Evolutionary conservation across 805 yeast genomes (phyloP).

Genomic region (Candida dajiaensis): DNA sequence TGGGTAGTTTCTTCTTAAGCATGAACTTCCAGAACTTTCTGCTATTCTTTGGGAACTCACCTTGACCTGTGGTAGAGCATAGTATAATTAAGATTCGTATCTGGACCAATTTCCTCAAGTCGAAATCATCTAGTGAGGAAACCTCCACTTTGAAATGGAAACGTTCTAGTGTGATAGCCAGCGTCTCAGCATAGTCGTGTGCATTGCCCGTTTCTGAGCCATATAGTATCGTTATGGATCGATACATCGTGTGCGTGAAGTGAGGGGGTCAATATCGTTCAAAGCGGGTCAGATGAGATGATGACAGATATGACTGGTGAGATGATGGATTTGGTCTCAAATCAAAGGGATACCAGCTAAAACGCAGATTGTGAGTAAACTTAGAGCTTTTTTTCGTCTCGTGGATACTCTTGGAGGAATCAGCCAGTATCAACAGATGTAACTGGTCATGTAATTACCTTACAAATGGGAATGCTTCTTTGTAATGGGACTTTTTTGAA

Average conservation of each 20-base stretch:
- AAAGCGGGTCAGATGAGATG: background rate
- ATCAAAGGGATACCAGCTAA: background rate
- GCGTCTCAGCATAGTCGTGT: slow-evolving; percentile 70
- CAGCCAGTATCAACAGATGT: too few relatives aligned
- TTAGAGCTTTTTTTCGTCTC: too few relatives aligned
- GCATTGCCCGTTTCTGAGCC: slow-evolving; percentile 95
- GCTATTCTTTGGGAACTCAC: slow-evolving; percentile 80
- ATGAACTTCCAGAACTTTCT: slow-evolving; percentile 69
- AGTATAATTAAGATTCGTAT: slow-evolving; percentile 46
- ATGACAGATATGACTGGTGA: background rate
- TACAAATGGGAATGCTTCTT: too few relatives aligned
- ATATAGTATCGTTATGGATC: slow-evolving; percentile 56
- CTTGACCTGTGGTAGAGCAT: slow-evolving; percentile 94
- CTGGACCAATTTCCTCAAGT: slow-evolving; percentile 46
- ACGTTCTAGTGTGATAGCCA: slow-evolving; percentile 52
- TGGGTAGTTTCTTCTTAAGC: slow-evolving; percentile 59
- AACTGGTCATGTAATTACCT: too few relatives aligned
- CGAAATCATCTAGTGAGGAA: slow-evolving; percentile 54
- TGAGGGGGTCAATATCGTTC: background rate
- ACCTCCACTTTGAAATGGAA: slow-evolving; percentile 43
- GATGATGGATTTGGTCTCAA: background rate
- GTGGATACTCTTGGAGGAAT: too few relatives aligned
- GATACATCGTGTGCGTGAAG: slow-evolving; percentile 12
- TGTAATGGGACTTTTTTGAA: background rate
- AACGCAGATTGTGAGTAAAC: too few relatives aligned